A percentile compares a stretch with the other conserved stretches of the same genome.
These are phyloP conservation scores for Populus euphratica DNA, from an alignment of 345 rosid species.

Conservation along the genomic window DNA sequence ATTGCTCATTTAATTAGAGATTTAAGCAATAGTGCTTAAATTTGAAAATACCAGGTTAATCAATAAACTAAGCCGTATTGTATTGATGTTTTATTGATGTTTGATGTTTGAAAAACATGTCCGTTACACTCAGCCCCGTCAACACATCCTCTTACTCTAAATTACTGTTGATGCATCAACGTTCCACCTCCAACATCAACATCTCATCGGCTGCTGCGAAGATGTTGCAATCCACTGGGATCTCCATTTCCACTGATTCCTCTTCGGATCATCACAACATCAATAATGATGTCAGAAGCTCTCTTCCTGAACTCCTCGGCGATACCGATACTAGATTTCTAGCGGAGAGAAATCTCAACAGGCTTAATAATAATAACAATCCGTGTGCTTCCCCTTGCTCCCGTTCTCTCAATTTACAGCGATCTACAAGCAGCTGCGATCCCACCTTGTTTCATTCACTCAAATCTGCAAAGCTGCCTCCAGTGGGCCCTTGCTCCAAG, in stretches of 20 bases:
- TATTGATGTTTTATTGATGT: no score
- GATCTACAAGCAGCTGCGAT: conserved; percentile 11
- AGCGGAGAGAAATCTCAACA: conserved; percentile 30
- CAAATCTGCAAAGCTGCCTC: conserved; percentile 43
- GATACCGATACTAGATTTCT: conserved; percentile 30
- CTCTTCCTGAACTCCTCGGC: conserved; percentile 28
- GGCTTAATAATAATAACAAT: conserved; percentile 2
- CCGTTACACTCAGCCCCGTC: background rate
- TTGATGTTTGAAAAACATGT: no score
- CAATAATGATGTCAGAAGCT: conserved; percentile 27
- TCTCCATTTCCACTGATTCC: conserved; percentile 13
- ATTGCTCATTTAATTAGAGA: no score
- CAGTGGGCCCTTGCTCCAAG: conserved; percentile 44
- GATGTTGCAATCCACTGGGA: conserved; percentile 53
- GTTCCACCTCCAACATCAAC: conserved; percentile 21
- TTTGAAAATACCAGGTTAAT: no score
- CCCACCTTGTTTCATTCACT: conserved; percentile 19
- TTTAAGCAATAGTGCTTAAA: no score
- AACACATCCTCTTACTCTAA: conserved; percentile 22
- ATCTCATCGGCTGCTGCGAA: conserved; percentile 53
- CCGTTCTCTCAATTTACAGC: conserved; percentile 36
- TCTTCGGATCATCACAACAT: background rate
- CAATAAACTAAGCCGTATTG: no score
- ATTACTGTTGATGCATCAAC: conserved; percentile 28
- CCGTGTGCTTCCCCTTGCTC: conserved; percentile 28